phyloP scores from a whole-genome alignment of 2,329 filamentous ascomycete genomes.

The Cryphonectria naterciae region DNA sequence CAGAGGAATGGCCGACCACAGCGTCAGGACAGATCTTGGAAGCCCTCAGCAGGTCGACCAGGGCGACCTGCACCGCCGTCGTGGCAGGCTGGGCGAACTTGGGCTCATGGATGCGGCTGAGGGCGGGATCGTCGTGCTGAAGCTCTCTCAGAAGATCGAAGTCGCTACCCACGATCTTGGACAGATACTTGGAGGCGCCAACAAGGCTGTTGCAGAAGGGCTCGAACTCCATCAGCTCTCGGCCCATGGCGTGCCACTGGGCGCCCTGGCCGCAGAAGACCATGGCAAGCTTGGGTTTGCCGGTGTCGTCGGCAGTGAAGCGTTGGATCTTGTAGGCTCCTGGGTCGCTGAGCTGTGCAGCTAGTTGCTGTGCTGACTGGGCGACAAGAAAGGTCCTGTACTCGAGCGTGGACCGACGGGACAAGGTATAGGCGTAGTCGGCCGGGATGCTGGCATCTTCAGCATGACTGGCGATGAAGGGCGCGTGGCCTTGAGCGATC shows the following conservation, averaged over 20 bases:
- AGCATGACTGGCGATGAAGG: constrained; percentile 36
- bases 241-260: constrained; percentile 44
- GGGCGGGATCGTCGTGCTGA: constrained; percentile 5
- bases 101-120: constrained; percentile 24
- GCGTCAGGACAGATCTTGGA: constrained; percentile 23
- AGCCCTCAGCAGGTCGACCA: constrained; percentile 34
- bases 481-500: constrained; percentile 41
- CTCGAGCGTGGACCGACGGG: constrained; percentile 49
- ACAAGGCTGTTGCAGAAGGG: constrained; percentile 36
- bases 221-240: constrained; percentile 39
- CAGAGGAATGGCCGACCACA: constrained; percentile 52
- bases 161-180: constrained; percentile 28
- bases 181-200: constrained; percentile 37
- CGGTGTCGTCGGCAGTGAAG: constrained; percentile 12
- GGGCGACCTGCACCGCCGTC: constrained; percentile 31
- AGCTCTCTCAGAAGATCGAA: constrained; percentile 35
- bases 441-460: constrained; percentile 35
- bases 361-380: constrained; percentile 40
- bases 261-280: constrained; percentile 44
- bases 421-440: constrained; percentile 52
- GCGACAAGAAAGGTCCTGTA: constrained; percentile 48
- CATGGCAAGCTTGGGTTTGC: constrained; percentile 33
- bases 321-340: constrained; percentile 13
- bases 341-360: constrained; percentile 27
- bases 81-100: constrained; percentile 28